phyloP scores from a whole-genome alignment of 192 early-diverging fungal genomes.

The Podila verticillata region DNA sequence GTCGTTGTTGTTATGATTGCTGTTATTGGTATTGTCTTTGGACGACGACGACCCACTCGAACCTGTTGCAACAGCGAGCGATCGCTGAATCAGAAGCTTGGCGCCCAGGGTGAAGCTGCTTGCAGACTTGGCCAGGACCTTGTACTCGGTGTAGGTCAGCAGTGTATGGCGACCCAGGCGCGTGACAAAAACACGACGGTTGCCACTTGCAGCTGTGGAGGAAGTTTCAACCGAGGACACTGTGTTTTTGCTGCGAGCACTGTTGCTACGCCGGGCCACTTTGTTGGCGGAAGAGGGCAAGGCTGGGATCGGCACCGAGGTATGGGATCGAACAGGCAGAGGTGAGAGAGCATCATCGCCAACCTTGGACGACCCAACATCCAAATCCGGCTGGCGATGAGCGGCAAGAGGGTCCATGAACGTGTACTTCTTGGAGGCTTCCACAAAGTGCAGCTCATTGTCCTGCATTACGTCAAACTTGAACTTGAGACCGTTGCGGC shows the following conservation, averaged over 20 bases:
- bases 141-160: constrained; percentile 44
- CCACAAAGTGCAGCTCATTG: constrained; percentile 49
- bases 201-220: not conserved
- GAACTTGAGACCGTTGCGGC: constrained; percentile 51
- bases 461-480: constrained; percentile 53
- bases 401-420: constrained; percentile 49
- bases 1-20: not conserved
- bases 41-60: constrained; percentile 17
- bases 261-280: constrained; percentile 6
- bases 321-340: not conserved
- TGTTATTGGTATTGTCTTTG: not conserved
- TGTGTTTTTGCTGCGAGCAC: constrained; percentile 14
- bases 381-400: constrained; percentile 36
- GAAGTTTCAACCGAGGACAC: constrained; percentile 3
- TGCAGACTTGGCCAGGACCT: constrained; percentile 38
- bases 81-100: constrained; percentile 41
- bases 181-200: constrained; percentile 44
- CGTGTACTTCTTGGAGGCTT: constrained; percentile 51
- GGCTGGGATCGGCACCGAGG: constrained; percentile 1
- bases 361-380: not conserved
- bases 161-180: constrained; percentile 38
- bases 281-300: not conserved
- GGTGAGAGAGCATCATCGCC: constrained; percentile 5
- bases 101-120: constrained; percentile 47
- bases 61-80: constrained; percentile 37